These are phyloP conservation scores for Acanthamoeba royreba DNA, from an alignment of 208 protist genomes.

Conservation along the genomic window DNA sequence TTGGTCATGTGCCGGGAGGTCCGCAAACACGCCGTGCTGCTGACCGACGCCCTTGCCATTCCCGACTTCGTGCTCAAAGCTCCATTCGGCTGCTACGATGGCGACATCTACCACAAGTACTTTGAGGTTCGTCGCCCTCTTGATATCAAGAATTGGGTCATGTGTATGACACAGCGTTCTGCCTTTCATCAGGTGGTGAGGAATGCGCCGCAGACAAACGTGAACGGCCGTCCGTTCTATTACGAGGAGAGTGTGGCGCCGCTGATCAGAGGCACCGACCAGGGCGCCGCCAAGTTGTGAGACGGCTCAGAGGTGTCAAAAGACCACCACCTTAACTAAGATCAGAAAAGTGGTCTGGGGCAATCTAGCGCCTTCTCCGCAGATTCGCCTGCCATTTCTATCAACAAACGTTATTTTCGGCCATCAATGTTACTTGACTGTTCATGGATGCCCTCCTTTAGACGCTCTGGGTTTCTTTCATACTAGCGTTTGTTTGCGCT, in stretches of 20 bases:
- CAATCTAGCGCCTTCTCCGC: too few relatives aligned
- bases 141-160: not conserved
- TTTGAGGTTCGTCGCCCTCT: not conserved
- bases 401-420: too few relatives aligned
- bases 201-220: not conserved
- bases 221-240: not conserved
- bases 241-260: not conserved
- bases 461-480: too few relatives aligned
- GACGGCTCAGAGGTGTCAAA: too few relatives aligned
- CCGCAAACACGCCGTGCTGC: not conserved
- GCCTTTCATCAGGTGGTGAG: not conserved
- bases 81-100: not conserved
- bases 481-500: too few relatives aligned
- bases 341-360: too few relatives aligned
- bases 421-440: too few relatives aligned
- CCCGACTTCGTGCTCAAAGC: constrained; percentile 1
- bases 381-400: too few relatives aligned
- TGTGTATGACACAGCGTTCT: not conserved
- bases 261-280: not conserved
- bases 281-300: not conserved
- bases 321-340: too few relatives aligned
- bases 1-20: not conserved
- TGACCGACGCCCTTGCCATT: not conserved
- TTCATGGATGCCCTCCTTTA: too few relatives aligned
- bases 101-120: constrained; percentile 37